Evolutionary conservation across 345 rosid genomes (phyloP).

Genomic region (Garcia nutans): DNA sequence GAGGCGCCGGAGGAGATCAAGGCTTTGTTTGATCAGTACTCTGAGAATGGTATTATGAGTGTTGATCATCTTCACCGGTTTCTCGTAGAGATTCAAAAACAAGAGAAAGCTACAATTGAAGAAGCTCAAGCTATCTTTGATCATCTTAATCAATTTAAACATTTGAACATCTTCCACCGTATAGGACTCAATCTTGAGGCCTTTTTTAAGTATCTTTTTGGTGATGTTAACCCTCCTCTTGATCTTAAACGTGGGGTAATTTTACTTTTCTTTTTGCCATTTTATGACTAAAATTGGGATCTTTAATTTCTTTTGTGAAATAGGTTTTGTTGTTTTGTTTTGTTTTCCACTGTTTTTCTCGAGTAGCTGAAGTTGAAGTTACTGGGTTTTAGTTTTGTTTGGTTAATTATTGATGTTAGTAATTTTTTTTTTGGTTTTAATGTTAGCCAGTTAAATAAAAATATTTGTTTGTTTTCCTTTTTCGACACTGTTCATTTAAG

Average conservation of each 20-base stretch:
- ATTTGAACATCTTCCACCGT: constrained; percentile 34
- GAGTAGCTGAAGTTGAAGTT: background rate
- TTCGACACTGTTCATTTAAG: background rate
- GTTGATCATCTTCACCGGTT: constrained; percentile 56
- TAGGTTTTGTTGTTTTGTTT: constrained; percentile 5
- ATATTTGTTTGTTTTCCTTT: background rate
- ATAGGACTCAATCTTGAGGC: constrained; percentile 59
- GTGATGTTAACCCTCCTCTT: constrained; percentile 50
- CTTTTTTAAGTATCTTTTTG: constrained; percentile 62
- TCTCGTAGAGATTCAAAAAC: constrained; percentile 55
- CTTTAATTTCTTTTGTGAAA: background rate
- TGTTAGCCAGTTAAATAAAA: background rate
- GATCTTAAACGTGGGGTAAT: constrained; percentile 47
- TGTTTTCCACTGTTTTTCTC: background rate
- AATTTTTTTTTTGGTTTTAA: background rate
- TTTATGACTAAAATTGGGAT: constrained; percentile 1
- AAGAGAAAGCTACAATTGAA: constrained; percentile 33
- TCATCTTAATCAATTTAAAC: constrained; percentile 42
- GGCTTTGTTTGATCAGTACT: constrained; percentile 43
- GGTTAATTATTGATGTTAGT: background rate
- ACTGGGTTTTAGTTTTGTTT: background rate
- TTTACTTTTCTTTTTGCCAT: background rate
- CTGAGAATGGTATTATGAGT: constrained; percentile 47
- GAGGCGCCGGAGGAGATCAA: constrained; percentile 78
- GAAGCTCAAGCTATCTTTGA: constrained; percentile 64